Conservation (phyloP, 192 early-diverging fungal genomes). For the Borealophlyctis nickersoniae region DNA sequence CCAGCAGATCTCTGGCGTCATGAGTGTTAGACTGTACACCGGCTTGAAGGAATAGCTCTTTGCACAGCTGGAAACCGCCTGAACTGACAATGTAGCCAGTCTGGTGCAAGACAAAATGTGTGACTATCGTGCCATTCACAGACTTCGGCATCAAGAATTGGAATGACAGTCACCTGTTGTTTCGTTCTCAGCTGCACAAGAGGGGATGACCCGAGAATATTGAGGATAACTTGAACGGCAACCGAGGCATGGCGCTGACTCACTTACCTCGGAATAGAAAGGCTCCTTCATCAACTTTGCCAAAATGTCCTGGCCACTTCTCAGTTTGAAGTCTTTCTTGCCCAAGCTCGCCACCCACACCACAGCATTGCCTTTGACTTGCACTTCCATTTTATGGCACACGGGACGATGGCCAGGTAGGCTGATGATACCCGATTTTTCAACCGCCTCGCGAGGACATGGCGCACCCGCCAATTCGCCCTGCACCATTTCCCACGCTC, state of each 20-base stretch:
- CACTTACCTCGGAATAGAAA: constrained; percentile 34
- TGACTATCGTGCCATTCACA: not conserved
- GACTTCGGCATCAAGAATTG: not conserved
- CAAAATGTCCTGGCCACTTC: constrained; percentile 30
- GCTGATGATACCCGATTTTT: constrained; percentile 14
- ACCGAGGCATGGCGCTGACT: too few species aligned
- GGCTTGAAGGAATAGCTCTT: constrained; percentile 29
- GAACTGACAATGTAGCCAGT: constrained; percentile 43
- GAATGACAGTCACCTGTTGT: constrained; percentile 18
- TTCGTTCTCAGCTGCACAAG: constrained; percentile 29
- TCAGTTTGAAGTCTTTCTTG: not conserved
- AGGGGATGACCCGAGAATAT: too few species aligned
- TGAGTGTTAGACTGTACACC: constrained; percentile 35
- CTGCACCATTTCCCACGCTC: constrained; percentile 17
- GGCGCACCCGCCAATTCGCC: constrained; percentile 7
- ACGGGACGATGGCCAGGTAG: constrained; percentile 7
- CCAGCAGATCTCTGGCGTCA: constrained; percentile 33
- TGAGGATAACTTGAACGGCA: too few species aligned
- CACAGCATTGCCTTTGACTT: constrained; percentile 39
- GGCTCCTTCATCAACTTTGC: constrained; percentile 44
- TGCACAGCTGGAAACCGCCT: constrained; percentile 12
- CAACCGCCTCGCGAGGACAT: constrained; percentile 6
- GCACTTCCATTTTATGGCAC: constrained; percentile 6
- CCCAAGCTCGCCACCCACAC: constrained; percentile 22
- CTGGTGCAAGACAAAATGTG: constrained; percentile 5